A percentile compares a stretch with the other conserved stretches of the same genome.
phyloP scores from a whole-genome alignment of 495 filamentous ascomycete species.

The Symbiotaphrina buchneri region DNA sequence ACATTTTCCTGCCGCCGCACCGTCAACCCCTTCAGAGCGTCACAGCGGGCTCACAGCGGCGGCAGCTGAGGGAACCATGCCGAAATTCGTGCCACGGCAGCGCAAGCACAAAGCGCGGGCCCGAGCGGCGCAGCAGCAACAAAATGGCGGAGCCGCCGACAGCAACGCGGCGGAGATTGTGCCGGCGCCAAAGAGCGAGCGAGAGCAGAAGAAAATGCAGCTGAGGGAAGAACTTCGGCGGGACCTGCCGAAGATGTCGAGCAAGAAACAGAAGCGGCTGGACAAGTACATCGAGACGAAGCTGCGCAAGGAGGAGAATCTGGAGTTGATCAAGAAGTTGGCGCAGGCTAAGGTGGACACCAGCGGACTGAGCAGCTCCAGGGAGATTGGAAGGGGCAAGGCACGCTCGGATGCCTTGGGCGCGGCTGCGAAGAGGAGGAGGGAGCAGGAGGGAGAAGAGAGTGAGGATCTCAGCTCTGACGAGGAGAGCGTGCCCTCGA shows the following conservation, averaged over 20 bases:
- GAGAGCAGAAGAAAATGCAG: conserved; percentile 43
- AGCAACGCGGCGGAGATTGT: conserved; percentile 51
- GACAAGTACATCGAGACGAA: conserved; percentile 98
- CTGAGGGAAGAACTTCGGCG: conserved; percentile 37
- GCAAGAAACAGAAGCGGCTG: conserved; percentile 82
- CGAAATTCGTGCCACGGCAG: conserved; percentile 56
- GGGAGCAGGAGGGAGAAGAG: conserved; percentile 6
- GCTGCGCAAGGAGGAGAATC: conserved; percentile 81
- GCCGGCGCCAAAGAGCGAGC: conserved; percentile 39
- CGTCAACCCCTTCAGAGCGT: too few species aligned
- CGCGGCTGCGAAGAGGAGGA: conserved; percentile 13
- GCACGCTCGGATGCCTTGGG: conserved; percentile 24
- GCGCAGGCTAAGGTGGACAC: conserved; percentile 62
- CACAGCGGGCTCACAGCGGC: too few species aligned
- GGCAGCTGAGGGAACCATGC: conserved; percentile 39
- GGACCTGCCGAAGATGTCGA: conserved; percentile 48
- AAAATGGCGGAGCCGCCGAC: conserved; percentile 28
- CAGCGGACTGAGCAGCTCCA: conserved; percentile 50
- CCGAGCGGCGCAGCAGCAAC: conserved; percentile 31
- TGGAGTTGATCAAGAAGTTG: conserved; percentile 63
- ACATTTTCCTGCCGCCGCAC: too few species aligned
- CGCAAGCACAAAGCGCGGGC: conserved; percentile 52
- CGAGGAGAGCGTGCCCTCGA: not conserved
- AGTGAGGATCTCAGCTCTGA: conserved; percentile 4
- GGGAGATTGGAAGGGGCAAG: conserved; percentile 40